Conservation (phyloP, 2,329 filamentous ascomycete genomes). For the Trichoderma simmonsii region DNA sequence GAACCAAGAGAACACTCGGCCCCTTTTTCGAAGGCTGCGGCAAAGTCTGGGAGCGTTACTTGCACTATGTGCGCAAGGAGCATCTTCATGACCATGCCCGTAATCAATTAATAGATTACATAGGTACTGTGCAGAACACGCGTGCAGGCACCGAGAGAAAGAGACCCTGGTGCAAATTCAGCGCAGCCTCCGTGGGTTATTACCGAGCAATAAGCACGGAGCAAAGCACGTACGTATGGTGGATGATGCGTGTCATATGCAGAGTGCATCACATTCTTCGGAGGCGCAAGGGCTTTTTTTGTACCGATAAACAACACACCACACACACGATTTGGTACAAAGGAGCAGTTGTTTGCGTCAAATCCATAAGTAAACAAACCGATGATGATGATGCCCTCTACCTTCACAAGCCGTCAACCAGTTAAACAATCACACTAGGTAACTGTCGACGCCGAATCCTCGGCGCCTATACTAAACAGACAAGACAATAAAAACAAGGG, state of each 20-base stretch:
- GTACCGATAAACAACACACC: not conserved
- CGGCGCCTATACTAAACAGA: not conserved
- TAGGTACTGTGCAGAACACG: not conserved
- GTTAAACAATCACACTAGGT: too few species aligned
- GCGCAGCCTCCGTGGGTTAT: not conserved
- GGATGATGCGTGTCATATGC: not conserved
- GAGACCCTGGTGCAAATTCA: not conserved
- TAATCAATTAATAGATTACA: not conserved
- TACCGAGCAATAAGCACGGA: not conserved
- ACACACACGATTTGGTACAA: not conserved
- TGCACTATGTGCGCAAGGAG: not conserved
- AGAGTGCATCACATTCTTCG: not conserved
- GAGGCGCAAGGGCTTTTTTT: not conserved
- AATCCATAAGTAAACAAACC: not conserved
- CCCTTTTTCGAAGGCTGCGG: not conserved
- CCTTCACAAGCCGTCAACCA: not conserved
- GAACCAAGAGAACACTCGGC: not conserved
- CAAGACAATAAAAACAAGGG: not conserved
- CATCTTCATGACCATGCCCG: not conserved
- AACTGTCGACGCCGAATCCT: not conserved
- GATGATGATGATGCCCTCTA: not conserved
- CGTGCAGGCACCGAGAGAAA: not conserved
- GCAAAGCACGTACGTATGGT: not conserved
- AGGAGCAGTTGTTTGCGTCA: not conserved
- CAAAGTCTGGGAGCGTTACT: not conserved